phyloP scores from a whole-genome alignment of 345 rosid genomes.

The Hibiscus trionum region DNA sequence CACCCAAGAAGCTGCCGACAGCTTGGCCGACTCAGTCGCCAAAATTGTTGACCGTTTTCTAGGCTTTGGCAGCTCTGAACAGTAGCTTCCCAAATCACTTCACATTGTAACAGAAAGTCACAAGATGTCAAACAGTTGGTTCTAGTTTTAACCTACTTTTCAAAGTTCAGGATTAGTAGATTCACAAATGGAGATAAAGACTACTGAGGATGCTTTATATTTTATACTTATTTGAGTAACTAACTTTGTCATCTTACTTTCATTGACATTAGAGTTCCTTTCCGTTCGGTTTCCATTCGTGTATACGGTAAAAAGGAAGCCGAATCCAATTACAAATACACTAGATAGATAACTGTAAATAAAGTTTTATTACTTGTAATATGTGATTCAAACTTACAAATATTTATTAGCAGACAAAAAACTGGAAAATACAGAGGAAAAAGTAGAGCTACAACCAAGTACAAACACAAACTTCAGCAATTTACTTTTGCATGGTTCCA shows the following conservation, averaged over 20 bases:
- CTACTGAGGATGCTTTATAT: not conserved
- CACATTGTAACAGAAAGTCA: not conserved
- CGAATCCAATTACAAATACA: not conserved
- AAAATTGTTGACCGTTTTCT: conserved; percentile 53
- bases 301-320: too few relatives aligned
- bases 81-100: conserved; percentile 9
- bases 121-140: not conserved
- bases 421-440: not conserved
- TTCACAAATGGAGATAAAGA: not conserved
- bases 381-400: not conserved
- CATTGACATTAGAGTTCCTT: not conserved
- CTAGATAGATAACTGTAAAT: not conserved
- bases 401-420: not conserved
- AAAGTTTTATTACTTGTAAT: not conserved
- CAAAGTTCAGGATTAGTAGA: not conserved
- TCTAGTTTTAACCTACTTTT: not conserved
- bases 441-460: not conserved
- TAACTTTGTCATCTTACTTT: not conserved
- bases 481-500: not conserved
- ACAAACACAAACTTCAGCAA: not conserved
- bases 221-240: not conserved
- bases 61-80: conserved; percentile 33
- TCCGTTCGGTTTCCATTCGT: not conserved
- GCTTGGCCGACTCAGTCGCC: conserved; percentile 62
- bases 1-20: conserved; percentile 69